A percentile compares a stretch with the other conserved stretches of the same genome.
phyloP scores from a whole-genome alignment of 352 stramenopile genomes.

The Phytophthora agathidicida region DNA sequence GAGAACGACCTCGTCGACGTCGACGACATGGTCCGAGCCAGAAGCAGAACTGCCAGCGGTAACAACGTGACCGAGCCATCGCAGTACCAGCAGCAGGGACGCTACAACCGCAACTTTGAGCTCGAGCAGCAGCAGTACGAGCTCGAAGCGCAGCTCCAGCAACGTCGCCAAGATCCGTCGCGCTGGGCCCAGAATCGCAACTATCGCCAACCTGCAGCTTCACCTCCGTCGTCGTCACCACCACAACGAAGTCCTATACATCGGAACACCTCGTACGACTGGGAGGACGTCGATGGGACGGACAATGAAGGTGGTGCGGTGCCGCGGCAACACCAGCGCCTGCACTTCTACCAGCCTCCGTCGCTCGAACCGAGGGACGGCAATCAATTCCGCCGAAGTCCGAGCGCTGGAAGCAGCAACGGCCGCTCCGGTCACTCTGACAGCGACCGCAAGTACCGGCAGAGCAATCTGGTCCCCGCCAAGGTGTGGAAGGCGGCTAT shows the following conservation, averaged over 20 bases:
- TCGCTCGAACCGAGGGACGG: slow-evolving; percentile 16
- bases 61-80: slow-evolving; percentile 3
- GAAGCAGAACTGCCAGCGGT: slow-evolving; percentile 9
- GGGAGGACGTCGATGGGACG: slow-evolving; percentile 12
- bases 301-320: neutral
- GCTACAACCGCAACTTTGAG: slow-evolving; percentile 27
- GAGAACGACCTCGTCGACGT: slow-evolving; percentile 51
- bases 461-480: slow-evolving; percentile 62
- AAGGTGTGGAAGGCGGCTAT: slow-evolving; percentile 75
- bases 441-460: slow-evolving; percentile 40
- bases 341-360: slow-evolving; percentile 9
- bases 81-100: slow-evolving; percentile 15
- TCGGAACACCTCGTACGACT: slow-evolving; percentile 8
- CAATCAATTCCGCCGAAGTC: slow-evolving; percentile 20
- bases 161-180: slow-evolving; percentile 14
- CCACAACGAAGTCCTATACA: slow-evolving; percentile 14
- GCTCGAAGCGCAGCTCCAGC: slow-evolving; percentile 20
- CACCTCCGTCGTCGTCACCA: slow-evolving; percentile 17
- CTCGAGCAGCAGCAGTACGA: slow-evolving; percentile 21
- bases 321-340: slow-evolving; percentile 12
- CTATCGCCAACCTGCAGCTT: slow-evolving; percentile 25
- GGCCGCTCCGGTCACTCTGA: slow-evolving; percentile 18
- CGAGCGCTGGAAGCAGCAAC: slow-evolving; percentile 22
- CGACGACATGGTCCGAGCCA: slow-evolving; percentile 11
- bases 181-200: slow-evolving; percentile 22